Percentiles rank a stretch among this genome's conserved stretches.
Evolutionary conservation across 352 stramenopile species (phyloP).

Genomic region (Blastocystis sp.): DNA sequence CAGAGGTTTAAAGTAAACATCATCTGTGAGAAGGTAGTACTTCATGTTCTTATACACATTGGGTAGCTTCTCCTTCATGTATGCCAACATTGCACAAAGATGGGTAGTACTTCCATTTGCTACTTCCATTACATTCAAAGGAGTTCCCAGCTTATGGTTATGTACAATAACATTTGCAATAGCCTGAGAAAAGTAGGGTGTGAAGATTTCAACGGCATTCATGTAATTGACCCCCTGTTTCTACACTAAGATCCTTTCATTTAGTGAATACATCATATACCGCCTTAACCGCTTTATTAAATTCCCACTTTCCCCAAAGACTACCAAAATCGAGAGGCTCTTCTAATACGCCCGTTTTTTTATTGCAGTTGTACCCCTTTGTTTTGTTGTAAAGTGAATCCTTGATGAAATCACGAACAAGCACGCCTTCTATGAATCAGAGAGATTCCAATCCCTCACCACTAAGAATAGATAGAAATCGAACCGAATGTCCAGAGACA

Average conservation of each 20-base stretch:
- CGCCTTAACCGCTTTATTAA: background rate
- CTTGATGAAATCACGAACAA: conserved; percentile 46
- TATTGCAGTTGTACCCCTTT: conserved; percentile 9
- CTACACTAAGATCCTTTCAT: background rate
- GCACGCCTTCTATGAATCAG: conserved; percentile 9
- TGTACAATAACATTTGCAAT: conserved; percentile 17
- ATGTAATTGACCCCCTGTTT: conserved; percentile 46
- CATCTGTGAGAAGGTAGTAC: conserved; percentile 23
- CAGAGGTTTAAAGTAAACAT: conserved; percentile 14
- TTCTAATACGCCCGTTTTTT: conserved; percentile 25
- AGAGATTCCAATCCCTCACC: background rate
- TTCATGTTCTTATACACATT: conserved; percentile 50
- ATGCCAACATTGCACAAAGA: background rate
- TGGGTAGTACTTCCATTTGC: background rate
- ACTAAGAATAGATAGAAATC: background rate
- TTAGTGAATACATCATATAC: background rate
- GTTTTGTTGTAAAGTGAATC: conserved; percentile 32
- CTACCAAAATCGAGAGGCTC: conserved; percentile 35
- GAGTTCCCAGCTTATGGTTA: conserved; percentile 40
- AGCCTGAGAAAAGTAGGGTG: conserved; percentile 17
- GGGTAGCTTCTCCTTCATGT: conserved; percentile 35
- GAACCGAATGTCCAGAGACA: background rate
- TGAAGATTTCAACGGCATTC: conserved; percentile 44
- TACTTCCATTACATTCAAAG: conserved; percentile 14
- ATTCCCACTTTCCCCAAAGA: conserved; percentile 48